A percentile compares a stretch with the other conserved stretches of the same genome.
Evolutionary conservation across 176 grass and related monocot species (phyloP).

Genomic region (Avena insularis): DNA sequence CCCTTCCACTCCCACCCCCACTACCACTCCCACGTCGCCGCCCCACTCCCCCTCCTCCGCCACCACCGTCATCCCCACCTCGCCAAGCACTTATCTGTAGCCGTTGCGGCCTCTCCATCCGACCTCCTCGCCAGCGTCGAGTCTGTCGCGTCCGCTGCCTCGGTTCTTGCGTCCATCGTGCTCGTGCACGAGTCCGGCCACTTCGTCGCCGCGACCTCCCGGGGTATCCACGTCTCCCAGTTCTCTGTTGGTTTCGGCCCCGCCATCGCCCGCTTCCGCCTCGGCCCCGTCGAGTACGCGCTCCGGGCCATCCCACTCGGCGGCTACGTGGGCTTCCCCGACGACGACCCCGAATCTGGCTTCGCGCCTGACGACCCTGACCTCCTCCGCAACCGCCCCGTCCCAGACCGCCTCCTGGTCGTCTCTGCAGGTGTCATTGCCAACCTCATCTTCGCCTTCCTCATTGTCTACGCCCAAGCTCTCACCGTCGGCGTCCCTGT

Average conservation of each 20-base stretch:
- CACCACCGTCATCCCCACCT: slow-evolving; percentile 27
- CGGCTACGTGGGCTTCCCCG: slow-evolving; percentile 96
- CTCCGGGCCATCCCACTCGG: slow-evolving; percentile 93
- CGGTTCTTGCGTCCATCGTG: slow-evolving; percentile 88
- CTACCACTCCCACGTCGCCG: slow-evolving; percentile 22
- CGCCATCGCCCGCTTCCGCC: slow-evolving; percentile 70
- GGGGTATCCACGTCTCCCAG: slow-evolving; percentile 91
- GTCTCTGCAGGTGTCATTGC: slow-evolving; percentile 89
- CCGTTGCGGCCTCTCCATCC: slow-evolving; percentile 19
- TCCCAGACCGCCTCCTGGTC: slow-evolving; percentile 86
- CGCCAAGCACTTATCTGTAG: slow-evolving; percentile 23
- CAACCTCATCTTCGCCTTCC: slow-evolving; percentile 86
- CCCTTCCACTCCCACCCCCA: neutral
- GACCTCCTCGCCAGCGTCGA: slow-evolving; percentile 59
- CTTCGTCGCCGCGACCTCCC: slow-evolving; percentile 77
- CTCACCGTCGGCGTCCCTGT: slow-evolving; percentile 86
- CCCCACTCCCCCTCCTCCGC: neutral
- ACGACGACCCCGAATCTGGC: slow-evolving; percentile 84
- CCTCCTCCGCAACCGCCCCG: slow-evolving; percentile 88
- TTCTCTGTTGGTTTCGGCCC: slow-evolving; percentile 95
- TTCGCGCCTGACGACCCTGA: slow-evolving; percentile 82
- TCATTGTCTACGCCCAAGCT: slow-evolving; percentile 78
- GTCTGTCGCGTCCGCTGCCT: slow-evolving; percentile 73
- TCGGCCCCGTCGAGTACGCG: slow-evolving; percentile 84
- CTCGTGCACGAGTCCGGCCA: slow-evolving; percentile 90